Base-by-base conservation (phyloP, 495 filamentous ascomycete species). In the Talaromyces trachyspermus region DNA sequence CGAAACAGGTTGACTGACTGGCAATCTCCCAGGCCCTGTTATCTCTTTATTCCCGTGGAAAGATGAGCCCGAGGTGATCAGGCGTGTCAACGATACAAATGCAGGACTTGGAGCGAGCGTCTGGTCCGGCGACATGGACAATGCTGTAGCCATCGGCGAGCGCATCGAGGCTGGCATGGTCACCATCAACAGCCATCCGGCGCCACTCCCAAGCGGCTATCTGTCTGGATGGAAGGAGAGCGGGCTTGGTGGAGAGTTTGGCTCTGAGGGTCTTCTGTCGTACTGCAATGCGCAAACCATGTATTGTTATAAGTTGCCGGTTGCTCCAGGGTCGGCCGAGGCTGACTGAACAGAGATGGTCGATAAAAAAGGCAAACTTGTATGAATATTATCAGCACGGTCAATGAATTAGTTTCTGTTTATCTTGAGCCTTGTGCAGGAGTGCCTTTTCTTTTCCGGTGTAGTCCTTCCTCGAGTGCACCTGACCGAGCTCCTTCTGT, bases 221-320 rank as follows among this genome's bases (percentile, higher is more conserved):
- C 80, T 85, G 50, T 67, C 60, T 19, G 81, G 81, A 15, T 72
- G 77, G 60, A 84, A 85, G 68, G 72, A 81, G 54, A 76, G 69
- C 48, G 81, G 81, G 8, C 72, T 81, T 41, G 80, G 80, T 5
- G 76, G 73, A 6, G 80, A 82, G 58, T 74, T 77, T 58, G 74
- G 74, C n/a, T 63, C 65, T 43, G 69, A 71, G 36, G 80, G 80
- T 0, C 50, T 83, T 43, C 59, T 79, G 54, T 63, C 69, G 17
- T 84, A 78, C 54, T 66, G 64, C 49, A 77, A 84, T 48, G 68
- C 70, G 18, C 73, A 81, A 63, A 49, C 50, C 17, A 41, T 53
- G 37, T 51, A 56, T 20, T 42, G 35, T 5, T 32, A 49, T 17
- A 40, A 42, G 10, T 10, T 33, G 27, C 36, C 44, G 5, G 46